A percentile compares a stretch with the other conserved stretches of the same genome.
These are phyloP conservation scores for Phlebiopsis flavidoalba DNA, from an alignment of 768 basidiomycete species.

Conservation along the genomic window DNA sequence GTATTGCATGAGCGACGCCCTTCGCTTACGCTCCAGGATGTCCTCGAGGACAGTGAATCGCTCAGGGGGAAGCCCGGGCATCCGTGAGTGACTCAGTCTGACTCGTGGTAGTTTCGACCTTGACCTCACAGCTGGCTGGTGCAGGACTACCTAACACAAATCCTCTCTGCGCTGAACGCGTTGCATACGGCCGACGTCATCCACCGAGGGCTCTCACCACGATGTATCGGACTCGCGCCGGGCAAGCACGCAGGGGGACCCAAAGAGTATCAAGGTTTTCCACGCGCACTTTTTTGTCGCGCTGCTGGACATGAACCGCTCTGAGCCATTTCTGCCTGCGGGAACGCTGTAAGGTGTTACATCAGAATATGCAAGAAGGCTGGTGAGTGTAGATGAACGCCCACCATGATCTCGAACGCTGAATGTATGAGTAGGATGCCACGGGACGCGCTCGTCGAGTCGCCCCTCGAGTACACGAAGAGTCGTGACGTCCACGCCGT, in stretches of 20 bases:
- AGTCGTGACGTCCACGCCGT: conserved; percentile 79
- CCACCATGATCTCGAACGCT: not conserved
- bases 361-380: conserved; percentile 32
- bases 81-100: conserved; percentile 37
- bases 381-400: conserved; percentile 35
- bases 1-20: conserved; percentile 73
- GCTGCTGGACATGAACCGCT: conserved; percentile 76
- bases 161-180: conserved; percentile 62
- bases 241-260: conserved; percentile 43
- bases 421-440: conserved; percentile 47
- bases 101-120: not conserved
- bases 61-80: conserved; percentile 67
- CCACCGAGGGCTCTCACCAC: conserved; percentile 61
- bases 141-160: conserved; percentile 73
- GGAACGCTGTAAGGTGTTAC: conserved; percentile 16
- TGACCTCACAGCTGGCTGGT: not conserved
- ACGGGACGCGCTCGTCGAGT: conserved; percentile 71
- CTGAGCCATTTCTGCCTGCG: conserved; percentile 60
- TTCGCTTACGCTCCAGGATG: conserved; percentile 59
- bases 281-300: conserved; percentile 68
- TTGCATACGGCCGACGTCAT: conserved; percentile 62
- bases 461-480: conserved; percentile 72
- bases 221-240: conserved; percentile 56
- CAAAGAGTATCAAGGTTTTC: conserved; percentile 70
- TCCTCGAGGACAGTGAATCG: conserved; percentile 72